These are phyloP conservation scores for Plantago lanceolata DNA, from an alignment of 305 asterid genomes.

Conservation along the genomic window DNA sequence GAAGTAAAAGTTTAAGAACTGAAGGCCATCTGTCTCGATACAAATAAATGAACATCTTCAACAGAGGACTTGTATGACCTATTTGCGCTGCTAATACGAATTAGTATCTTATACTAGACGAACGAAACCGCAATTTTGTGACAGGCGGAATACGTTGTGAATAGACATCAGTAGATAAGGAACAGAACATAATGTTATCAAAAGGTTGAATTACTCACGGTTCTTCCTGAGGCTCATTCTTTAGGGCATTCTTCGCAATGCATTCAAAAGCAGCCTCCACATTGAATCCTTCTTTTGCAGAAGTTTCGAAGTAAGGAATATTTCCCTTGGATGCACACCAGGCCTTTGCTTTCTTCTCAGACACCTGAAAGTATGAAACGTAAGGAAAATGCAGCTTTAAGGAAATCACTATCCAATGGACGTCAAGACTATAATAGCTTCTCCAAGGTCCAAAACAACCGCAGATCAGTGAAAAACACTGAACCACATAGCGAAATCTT, in stretches of 20 bases:
- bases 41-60: not conserved
- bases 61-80: not conserved
- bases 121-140: too few relatives aligned
- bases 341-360: slow-evolving; percentile 67
- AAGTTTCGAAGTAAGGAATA: slow-evolving; percentile 43
- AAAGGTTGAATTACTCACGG: slow-evolving; percentile 38
- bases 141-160: not conserved
- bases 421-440: not conserved
- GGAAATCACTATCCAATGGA: not conserved
- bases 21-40: not conserved
- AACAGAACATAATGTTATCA: not conserved
- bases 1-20: too few relatives aligned
- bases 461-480: not conserved
- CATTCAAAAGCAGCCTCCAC: slow-evolving; percentile 55
- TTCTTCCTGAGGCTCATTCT: slow-evolving; percentile 72
- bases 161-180: not conserved
- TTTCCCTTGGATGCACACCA: slow-evolving; percentile 71
- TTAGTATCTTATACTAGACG: not conserved
- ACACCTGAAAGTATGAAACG: slow-evolving; percentile 37
- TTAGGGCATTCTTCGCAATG: slow-evolving; percentile 66
- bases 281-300: slow-evolving; percentile 44
- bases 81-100: not conserved
- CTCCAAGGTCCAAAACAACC: not conserved
- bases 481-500: not conserved
- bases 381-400: not conserved